Percentiles rank a stretch among this genome's conserved stretches.
Evolutionary conservation across 2,329 filamentous ascomycete genomes (phyloP).

Genomic region (Ceratocystis smalleyi): DNA sequence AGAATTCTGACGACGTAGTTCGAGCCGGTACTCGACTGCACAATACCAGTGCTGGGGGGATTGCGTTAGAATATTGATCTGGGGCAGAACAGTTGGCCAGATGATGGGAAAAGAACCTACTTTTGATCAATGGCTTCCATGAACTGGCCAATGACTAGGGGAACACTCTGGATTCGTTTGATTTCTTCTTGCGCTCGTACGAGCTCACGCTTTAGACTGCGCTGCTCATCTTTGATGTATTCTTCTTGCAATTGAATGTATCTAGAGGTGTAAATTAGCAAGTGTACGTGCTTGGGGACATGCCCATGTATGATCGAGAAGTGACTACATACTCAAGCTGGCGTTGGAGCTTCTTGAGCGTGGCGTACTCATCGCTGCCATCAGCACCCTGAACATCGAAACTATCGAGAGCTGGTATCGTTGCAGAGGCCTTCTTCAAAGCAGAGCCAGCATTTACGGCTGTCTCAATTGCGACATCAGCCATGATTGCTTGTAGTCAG

Average conservation of each 20-base stretch:
- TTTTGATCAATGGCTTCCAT: slow-evolving; percentile 99
- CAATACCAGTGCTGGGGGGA: slow-evolving; percentile 71
- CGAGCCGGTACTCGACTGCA: slow-evolving; percentile 93
- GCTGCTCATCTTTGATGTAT: slow-evolving; percentile 99
- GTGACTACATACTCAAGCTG: slow-evolving; percentile 65
- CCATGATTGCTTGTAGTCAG: slow-evolving; percentile 43
- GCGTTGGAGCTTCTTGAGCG: slow-evolving; percentile 88
- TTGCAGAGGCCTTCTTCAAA: slow-evolving; percentile 67
- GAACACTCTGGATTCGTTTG: slow-evolving; percentile 97
- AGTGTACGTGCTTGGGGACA: neutral
- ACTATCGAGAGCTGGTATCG: slow-evolving; percentile 78
- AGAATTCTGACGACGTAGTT: slow-evolving; percentile 99
- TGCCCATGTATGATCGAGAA: neutral
- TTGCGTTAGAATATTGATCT: slow-evolving; percentile 14
- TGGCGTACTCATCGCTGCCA: slow-evolving; percentile 82
- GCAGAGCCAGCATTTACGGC: slow-evolving; percentile 55
- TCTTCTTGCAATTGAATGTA: slow-evolving; percentile 97
- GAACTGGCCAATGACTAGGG: slow-evolving; percentile 94
- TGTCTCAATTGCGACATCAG: slow-evolving; percentile 72
- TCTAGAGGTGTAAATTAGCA: slow-evolving; percentile 29
- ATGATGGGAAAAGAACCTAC: slow-evolving; percentile 33
- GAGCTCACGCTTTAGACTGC: slow-evolving; percentile 90
- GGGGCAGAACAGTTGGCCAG: slow-evolving; percentile 16
- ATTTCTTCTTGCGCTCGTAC: slow-evolving; percentile 98
- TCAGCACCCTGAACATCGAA: slow-evolving; percentile 72